Evolutionary conservation across 106 monocot genomes (phyloP), one percentile per base, ranked within the genome.

Genomic region (Apostasia ramifera): DNA sequence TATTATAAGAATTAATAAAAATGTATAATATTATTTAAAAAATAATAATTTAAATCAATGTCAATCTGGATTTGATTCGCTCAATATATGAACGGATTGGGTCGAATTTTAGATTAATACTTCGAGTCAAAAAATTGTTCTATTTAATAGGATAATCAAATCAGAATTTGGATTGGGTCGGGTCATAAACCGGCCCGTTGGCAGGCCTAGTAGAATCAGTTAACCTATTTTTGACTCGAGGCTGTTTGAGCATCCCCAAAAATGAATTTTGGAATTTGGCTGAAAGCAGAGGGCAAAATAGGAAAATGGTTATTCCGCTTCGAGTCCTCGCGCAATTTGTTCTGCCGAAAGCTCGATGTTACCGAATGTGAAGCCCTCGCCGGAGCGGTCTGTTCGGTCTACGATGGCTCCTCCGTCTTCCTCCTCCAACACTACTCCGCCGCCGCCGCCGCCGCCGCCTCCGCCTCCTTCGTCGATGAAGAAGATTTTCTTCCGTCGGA

Each of bases 401-500:
- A 45, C 46, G 57, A 44, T 50, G 40, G 4, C 47, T 40, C 63
- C 53, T 40, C 44, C 44, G 38, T 26, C 26, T 26, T 26, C 26
- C 26, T 26, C 26, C 26, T 26, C 26, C 26, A 26, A 26, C 26
- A 26, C 26, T 26, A 26, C 26, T 26, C 26, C 26, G 26, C 63
- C 61, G 48, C 47, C 52, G 13, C 60, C 52, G 13, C 60, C 61
- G 8, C 54, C 74, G 38, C 66, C 75, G 2, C 62, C 74, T 9
- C 49, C 52, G 13, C 73, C 73, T 7, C 73, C 83, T 0, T 40
- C 79, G 3, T 59, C 74, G 26, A 63, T 57, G 51, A 79, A 73
- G 63, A 69, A 68, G 48, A 74, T 67, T 46, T 83, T 83, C 63
- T 63, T 83, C 15, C 83, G 83, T 67, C 83, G 79, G 14, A 54